A percentile compares a stretch with the other conserved stretches of the same genome.
phyloP scores from a whole-genome alignment of 2,329 filamentous ascomycete genomes.

The Macrophomina pseudophaseolina region DNA sequence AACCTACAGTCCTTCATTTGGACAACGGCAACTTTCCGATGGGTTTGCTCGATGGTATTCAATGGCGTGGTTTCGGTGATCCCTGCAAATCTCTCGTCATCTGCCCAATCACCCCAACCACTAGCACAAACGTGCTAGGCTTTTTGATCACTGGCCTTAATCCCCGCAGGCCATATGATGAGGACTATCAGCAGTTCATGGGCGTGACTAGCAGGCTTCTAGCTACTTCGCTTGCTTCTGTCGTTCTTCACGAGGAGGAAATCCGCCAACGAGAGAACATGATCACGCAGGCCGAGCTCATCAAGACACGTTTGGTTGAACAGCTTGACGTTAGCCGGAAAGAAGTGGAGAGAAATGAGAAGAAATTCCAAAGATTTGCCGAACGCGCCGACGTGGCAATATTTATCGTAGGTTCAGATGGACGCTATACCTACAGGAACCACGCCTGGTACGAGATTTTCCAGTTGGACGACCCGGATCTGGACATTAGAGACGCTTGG shows the following conservation, averaged over 20 bases:
- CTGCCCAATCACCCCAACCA: slow-evolving; percentile 44
- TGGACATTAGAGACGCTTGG: slow-evolving; percentile 35
- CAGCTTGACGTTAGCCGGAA: slow-evolving; percentile 39
- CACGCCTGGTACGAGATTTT: slow-evolving; percentile 47
- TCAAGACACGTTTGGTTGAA: slow-evolving; percentile 37
- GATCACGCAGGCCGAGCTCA: slow-evolving; percentile 40
- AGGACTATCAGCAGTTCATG: slow-evolving; percentile 46
- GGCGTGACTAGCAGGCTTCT: slow-evolving; percentile 44
- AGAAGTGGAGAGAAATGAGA: slow-evolving; percentile 40
- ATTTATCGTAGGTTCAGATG: slow-evolving; percentile 43
- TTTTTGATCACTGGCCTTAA: slow-evolving; percentile 48
- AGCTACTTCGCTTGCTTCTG: slow-evolving; percentile 46
- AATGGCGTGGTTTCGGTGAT: slow-evolving; percentile 44
- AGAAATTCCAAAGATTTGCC: slow-evolving; percentile 47
- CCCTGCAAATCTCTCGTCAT: slow-evolving; percentile 41
- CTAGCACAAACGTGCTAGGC: slow-evolving; percentile 42
- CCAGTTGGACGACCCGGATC: slow-evolving; percentile 29
- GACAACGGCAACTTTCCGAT: slow-evolving; percentile 38
- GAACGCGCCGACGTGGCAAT: slow-evolving; percentile 48
- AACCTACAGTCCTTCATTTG: slow-evolving; percentile 37
- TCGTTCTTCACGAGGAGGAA: slow-evolving; percentile 47
- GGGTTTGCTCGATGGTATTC: slow-evolving; percentile 34
- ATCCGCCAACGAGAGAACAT: slow-evolving; percentile 42
- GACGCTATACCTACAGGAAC: slow-evolving; percentile 47
- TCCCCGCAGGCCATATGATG: slow-evolving; percentile 45